Evolutionary conservation across 345 rosid species (phyloP).

Genomic region (thale cress (Arabidopsis thaliana)): TAIR10.1 NC_003076.8:24631501-24632000

Average conservation of each 20-base stretch:
- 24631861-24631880: conserved; percentile 85
- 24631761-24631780: conserved; percentile 12
- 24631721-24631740: conserved; percentile 1
- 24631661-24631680: conserved; percentile 36
- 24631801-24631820: conserved; percentile 22
- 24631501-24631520: background rate
- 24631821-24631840: conserved; percentile 15
- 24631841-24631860: background rate
- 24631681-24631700: background rate
- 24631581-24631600: conserved; percentile 96
- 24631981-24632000: conserved; percentile 39
- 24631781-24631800: background rate
- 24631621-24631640: conserved; percentile 78
- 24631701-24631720: background rate
- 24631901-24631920: conserved; percentile 83
- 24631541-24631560: conserved; percentile 18
- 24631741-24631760: background rate
- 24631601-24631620: conserved; percentile 91
- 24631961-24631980: conserved; percentile 30
- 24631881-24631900: conserved; percentile 82
- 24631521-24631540: background rate
- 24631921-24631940: conserved; percentile 84
- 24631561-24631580: conserved; percentile 25
- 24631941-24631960: conserved; percentile 66
- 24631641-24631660: conserved; percentile 91